These are phyloP conservation scores for Rhododendron molle DNA, from an alignment of 148 eudicot genomes.

Conservation along the genomic window DNA sequence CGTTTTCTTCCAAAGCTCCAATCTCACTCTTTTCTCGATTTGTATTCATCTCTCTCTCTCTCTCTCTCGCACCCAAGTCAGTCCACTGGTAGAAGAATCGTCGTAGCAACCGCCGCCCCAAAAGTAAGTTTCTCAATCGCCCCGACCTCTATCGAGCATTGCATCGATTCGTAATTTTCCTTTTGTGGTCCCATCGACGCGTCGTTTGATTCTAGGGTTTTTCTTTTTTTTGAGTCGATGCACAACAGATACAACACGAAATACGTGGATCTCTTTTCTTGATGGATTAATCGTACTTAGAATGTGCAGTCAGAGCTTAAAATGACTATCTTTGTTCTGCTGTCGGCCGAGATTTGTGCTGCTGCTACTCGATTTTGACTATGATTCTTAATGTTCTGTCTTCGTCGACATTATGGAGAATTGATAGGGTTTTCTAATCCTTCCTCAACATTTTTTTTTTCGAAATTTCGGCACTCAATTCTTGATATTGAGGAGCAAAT, in stretches of 20 bases:
- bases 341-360: neutral
- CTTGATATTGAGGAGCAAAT: neutral
- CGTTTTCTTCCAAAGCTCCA: neutral
- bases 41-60: neutral
- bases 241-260: neutral
- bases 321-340: neutral
- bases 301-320: neutral
- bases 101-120: neutral
- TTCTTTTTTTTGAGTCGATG: neutral
- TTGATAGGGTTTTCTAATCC: too few species aligned
- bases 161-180: neutral
- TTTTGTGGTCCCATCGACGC: neutral
- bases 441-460: neutral
- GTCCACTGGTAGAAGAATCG: neutral
- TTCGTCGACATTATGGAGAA: neutral
- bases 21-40: neutral
- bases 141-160: too few species aligned
- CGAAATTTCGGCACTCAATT: neutral
- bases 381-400: neutral
- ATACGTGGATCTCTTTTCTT: neutral
- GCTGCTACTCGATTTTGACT: neutral
- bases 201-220: neutral
- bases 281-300: neutral
- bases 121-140: neutral
- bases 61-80: neutral